Conservation (phyloP, 257 asterid species). For the Solanum stenotomum region DNA sequence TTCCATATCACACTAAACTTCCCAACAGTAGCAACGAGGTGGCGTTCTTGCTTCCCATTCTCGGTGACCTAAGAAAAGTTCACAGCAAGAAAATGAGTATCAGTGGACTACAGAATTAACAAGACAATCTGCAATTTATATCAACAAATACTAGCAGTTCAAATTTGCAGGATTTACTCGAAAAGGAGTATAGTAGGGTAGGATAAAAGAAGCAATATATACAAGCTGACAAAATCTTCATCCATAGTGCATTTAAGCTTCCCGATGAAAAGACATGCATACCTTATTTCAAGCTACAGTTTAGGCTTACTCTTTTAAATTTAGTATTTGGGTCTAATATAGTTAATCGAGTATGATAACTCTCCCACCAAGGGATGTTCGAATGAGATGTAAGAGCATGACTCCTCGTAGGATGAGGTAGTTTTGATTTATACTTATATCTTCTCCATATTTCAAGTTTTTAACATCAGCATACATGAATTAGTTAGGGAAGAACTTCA, state of each 20-base stretch:
- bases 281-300: not conserved
- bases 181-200: not conserved
- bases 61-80: slow-evolving; percentile 60
- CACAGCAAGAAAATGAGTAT: not conserved
- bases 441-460: not conserved
- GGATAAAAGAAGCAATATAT: not conserved
- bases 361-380: not conserved
- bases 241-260: not conserved
- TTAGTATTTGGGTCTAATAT: not conserved
- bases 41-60: slow-evolving; percentile 89
- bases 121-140: not conserved
- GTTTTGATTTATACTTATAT: not conserved
- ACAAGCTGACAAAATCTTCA: not conserved
- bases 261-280: not conserved
- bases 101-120: not conserved
- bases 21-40: slow-evolving; percentile 93
- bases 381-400: not conserved
- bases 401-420: not conserved
- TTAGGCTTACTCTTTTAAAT: not conserved
- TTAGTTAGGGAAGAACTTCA: not conserved
- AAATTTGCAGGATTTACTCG: not conserved
- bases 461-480: not conserved
- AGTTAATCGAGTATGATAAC: not conserved
- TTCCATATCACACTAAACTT: slow-evolving; percentile 99
- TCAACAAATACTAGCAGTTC: not conserved